phyloP scores from a whole-genome alignment of 345 rosid genomes.

The Kernera saxatilis region DNA sequence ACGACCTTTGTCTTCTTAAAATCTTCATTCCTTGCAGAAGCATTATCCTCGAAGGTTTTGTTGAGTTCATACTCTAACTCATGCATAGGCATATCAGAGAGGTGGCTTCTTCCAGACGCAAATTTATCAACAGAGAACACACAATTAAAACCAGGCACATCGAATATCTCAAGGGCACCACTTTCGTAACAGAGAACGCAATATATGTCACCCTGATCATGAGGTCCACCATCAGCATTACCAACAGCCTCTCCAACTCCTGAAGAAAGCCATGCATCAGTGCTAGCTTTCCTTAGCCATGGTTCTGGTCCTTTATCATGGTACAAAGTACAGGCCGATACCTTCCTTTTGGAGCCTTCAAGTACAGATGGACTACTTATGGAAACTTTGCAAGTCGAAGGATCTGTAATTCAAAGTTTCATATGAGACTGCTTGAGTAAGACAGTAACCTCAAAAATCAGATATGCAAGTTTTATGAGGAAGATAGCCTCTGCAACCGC shows the following conservation, averaged over 20 bases:
- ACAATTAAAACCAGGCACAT: slow-evolving; percentile 81
- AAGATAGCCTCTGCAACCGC: neutral
- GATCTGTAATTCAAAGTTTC: slow-evolving; percentile 57
- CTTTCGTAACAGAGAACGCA: slow-evolving; percentile 83
- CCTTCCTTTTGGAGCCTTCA: slow-evolving; percentile 53
- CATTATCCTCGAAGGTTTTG: slow-evolving; percentile 45
- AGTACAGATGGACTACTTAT: slow-evolving; percentile 57
- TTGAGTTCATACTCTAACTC: slow-evolving; percentile 47
- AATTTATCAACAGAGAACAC: slow-evolving; percentile 83
- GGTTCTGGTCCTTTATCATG: slow-evolving; percentile 95
- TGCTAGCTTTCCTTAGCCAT: slow-evolving; percentile 93
- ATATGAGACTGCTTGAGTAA: slow-evolving; percentile 18
- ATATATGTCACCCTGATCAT: slow-evolving; percentile 89
- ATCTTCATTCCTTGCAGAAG: slow-evolving; percentile 64
- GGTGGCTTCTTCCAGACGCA: slow-evolving; percentile 73
- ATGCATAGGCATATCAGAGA: slow-evolving; percentile 47
- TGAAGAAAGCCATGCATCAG: slow-evolving; percentile 96
- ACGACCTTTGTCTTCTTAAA: slow-evolving; percentile 55
- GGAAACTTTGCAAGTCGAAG: slow-evolving; percentile 74
- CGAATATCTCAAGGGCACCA: slow-evolving; percentile 88
- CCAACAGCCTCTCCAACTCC: slow-evolving; percentile 83
- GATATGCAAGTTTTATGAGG: neutral
- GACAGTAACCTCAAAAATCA: neutral
- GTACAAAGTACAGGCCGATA: slow-evolving; percentile 86
- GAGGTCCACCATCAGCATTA: slow-evolving; percentile 75